A percentile compares a stretch with the other conserved stretches of the same genome.
These are phyloP conservation scores for Viridothelium virens DNA, from an alignment of 495 filamentous ascomycete species.

Conservation along the genomic window DNA sequence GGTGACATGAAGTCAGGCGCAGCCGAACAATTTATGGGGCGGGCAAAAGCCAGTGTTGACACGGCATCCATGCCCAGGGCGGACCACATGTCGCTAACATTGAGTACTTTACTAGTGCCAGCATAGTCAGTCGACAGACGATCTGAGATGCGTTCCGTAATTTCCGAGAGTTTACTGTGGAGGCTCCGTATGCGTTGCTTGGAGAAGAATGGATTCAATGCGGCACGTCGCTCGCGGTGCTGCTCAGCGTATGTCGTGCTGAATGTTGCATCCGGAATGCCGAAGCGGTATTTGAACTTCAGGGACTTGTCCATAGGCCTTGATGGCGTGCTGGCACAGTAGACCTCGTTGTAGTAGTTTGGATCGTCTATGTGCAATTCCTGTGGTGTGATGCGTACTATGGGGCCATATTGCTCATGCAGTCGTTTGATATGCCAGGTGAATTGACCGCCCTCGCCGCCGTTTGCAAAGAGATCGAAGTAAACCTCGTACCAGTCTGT, in stretches of 20 bases:
- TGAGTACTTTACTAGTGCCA: neutral
- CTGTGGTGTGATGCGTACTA: slow-evolving; percentile 30
- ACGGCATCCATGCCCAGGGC: neutral
- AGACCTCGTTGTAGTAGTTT: slow-evolving; percentile 24
- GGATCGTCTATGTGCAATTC: slow-evolving; percentile 32
- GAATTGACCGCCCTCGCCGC: slow-evolving; percentile 16
- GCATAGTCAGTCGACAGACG: slow-evolving; percentile 23
- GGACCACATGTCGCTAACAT: too few species aligned
- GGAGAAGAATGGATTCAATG: slow-evolving; percentile 46
- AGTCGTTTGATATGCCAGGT: slow-evolving; percentile 19
- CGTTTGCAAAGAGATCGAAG: slow-evolving; percentile 20
- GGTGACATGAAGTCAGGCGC: too few species aligned
- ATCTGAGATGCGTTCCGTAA: slow-evolving; percentile 35
- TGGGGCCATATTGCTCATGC: slow-evolving; percentile 27
- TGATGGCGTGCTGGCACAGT: slow-evolving; percentile 9
- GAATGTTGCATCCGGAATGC: slow-evolving; percentile 12
- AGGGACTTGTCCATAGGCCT: slow-evolving; percentile 19
- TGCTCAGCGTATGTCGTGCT: slow-evolving; percentile 31
- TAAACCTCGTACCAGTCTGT: slow-evolving; percentile 29
- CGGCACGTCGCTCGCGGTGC: slow-evolving; percentile 41
- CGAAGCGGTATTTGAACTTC: slow-evolving; percentile 17
- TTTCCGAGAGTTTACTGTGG: slow-evolving; percentile 41
- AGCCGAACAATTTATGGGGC: neutral
- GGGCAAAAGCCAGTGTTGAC: neutral
- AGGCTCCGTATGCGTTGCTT: slow-evolving; percentile 39